Base-by-base conservation (phyloP, 495 filamentous ascomycete genomes). In the Lindgomyces ingoldianus region DNA sequence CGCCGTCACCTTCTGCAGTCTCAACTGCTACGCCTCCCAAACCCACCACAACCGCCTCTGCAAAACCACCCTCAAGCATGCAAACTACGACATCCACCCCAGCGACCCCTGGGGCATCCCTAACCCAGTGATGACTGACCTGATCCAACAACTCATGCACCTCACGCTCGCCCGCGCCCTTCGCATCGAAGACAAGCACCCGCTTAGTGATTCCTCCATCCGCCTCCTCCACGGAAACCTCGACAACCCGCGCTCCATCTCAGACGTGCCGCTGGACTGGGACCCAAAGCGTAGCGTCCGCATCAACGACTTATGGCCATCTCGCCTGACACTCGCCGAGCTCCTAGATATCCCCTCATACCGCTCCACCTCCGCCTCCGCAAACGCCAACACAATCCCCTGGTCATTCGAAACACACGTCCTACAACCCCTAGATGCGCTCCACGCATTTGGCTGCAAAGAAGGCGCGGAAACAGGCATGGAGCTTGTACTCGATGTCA, bases 381-480 rank as follows among this genome's bases (percentile, higher is more conserved):
- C n/a, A n/a, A n/a, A n/a, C n/a, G n/a, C n/a, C n/a, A n/a, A n/a
- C n/a, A n/a, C n/a, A n/a, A n/a, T n/a, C 6, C 33, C 33, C 33
- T 39, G 33, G 33, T 39, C 33, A 6, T 39, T 39, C 14, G 6
- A 14, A 14, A 39, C 33, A 14, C 67, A 74, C 54, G 62, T 74
- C 55, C 19, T 67, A 18, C 62, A 50, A 0, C 72, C 72, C 12
- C 16, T 73, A 4, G 44, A 45, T 14, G 21, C 25, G 48, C 60
- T 70, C 26, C 47, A 66, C 36, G 18, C 39, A 0, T 51, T 64
- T 3, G 55, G 57, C 18, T 2, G 10, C 2, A 3, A 25, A 12
- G 14, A 49, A 9, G 3, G 2, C 16, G 18, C 19, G 19, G 12
- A 4, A 3, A 14, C 2, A 16, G 67, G 58, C 18, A 14, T 48